Conservation (phyloP, 129 eudicot genomes). For the Rutidosis leptorrhynchoides region DNA sequence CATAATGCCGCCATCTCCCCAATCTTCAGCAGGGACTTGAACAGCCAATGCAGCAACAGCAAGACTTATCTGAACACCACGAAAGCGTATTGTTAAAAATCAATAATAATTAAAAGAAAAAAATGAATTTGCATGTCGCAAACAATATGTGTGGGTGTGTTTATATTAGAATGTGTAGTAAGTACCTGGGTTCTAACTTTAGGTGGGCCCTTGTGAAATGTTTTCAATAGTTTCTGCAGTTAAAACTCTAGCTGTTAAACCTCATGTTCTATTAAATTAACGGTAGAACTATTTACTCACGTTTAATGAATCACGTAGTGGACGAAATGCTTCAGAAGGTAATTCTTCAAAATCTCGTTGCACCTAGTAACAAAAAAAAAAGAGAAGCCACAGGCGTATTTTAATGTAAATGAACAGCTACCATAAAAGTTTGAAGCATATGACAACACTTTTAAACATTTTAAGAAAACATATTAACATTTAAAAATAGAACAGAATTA, state of each 20-base stretch:
- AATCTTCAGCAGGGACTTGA: constrained; percentile 94
- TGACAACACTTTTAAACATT: neutral
- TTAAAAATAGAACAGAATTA: neutral
- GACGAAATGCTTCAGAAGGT: constrained; percentile 95
- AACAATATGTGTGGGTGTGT: neutral
- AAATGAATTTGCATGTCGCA: neutral
- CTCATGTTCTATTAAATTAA: constrained; percentile 12
- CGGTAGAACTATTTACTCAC: constrained; percentile 37
- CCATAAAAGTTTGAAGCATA: constrained; percentile 11
- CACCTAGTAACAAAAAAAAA: constrained; percentile 47
- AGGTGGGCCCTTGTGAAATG: constrained; percentile 93
- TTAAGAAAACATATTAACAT: neutral
- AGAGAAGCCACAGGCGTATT: neutral
- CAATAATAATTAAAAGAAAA: constrained; percentile 10
- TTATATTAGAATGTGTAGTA: neutral
- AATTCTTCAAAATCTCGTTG: constrained; percentile 98
- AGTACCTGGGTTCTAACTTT: constrained; percentile 99
- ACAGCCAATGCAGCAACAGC: constrained; percentile 99
- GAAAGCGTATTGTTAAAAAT: neutral
- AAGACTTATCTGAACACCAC: constrained; percentile 80
- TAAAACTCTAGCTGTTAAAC: constrained; percentile 20
- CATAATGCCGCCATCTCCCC: constrained; percentile 98
- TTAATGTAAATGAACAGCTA: constrained; percentile 18
- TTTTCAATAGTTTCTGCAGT: constrained; percentile 78
- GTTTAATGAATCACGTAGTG: constrained; percentile 85